A percentile compares a stretch with the other conserved stretches of the same genome.
phyloP scores from a whole-genome alignment of 352 stramenopile genomes.

The Phytophthora hybrid region DNA sequence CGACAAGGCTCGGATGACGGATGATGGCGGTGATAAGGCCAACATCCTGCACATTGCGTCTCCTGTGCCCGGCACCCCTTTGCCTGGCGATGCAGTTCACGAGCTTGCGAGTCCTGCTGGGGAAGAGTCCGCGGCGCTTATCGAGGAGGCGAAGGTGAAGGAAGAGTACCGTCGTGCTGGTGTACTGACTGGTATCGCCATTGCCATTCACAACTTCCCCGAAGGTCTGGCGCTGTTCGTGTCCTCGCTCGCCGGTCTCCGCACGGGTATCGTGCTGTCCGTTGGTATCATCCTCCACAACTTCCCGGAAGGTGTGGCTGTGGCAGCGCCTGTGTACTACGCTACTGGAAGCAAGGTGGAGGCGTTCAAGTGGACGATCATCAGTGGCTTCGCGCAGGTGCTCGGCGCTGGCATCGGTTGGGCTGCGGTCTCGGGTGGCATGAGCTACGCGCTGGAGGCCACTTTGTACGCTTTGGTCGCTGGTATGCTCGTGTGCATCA shows the following conservation, averaged over 20 bases:
- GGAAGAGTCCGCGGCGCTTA: neutral
- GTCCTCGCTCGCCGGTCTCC: constrained; percentile 89
- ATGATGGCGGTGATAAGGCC: neutral
- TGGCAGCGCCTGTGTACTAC: constrained; percentile 97
- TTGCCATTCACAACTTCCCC: constrained; percentile 98
- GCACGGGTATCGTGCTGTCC: constrained; percentile 91
- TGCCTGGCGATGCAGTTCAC: neutral
- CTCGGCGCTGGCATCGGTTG: constrained; percentile 90
- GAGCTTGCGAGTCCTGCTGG: constrained; percentile 1
- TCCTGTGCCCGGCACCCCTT: neutral
- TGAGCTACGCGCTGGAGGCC: constrained; percentile 77
- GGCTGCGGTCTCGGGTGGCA: constrained; percentile 56
- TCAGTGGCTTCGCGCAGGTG: constrained; percentile 92
- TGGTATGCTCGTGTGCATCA: constrained; percentile 95
- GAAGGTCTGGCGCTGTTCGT: constrained; percentile 97
- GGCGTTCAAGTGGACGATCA: constrained; percentile 92
- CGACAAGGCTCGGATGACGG: constrained; percentile 17
- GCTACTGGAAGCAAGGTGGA: constrained; percentile 93
- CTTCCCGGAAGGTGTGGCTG: constrained; percentile 96
- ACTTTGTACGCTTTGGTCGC: constrained; percentile 93
- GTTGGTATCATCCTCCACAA: constrained; percentile 98
- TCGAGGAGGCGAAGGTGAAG: constrained; percentile 32
- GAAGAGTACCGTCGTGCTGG: constrained; percentile 83
- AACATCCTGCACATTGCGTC: neutral
- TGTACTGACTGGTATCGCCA: constrained; percentile 94